Conservation (phyloP, 176 grass and related monocot genomes). For the Carex scoparia region DNA sequence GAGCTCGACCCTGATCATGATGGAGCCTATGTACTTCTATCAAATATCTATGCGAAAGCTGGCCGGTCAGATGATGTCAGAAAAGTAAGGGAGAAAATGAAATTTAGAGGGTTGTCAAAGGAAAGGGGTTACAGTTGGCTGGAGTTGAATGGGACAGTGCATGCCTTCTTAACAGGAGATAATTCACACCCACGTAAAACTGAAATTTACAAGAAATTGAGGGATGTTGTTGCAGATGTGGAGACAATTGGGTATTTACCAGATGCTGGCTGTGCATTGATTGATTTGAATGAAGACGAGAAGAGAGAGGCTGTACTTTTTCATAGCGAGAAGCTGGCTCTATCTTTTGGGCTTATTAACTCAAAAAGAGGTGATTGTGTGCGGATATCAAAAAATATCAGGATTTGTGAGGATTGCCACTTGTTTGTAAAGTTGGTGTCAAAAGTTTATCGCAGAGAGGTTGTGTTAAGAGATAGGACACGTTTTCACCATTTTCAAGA, state of each 20-base stretch:
- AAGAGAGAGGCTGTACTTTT: conserved; percentile 33
- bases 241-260: conserved; percentile 31
- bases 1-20: conserved; percentile 62
- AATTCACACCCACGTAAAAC: conserved; percentile 33
- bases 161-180: conserved; percentile 37
- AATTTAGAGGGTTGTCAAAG: conserved; percentile 48
- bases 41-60: conserved; percentile 66
- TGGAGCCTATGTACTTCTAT: conserved; percentile 61
- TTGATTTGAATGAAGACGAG: conserved; percentile 42
- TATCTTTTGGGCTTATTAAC: conserved; percentile 37
- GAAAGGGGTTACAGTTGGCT: conserved; percentile 71
- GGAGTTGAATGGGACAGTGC: conserved; percentile 39
- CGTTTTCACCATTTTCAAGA: conserved; percentile 35
- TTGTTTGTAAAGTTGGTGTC: conserved; percentile 35
- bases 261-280: conserved; percentile 12
- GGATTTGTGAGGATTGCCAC: conserved; percentile 41
- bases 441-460: conserved; percentile 28
- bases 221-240: conserved; percentile 36
- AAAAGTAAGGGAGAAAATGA: conserved; percentile 47
- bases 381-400: conserved; percentile 27
- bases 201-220: conserved; percentile 30
- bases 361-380: conserved; percentile 32
- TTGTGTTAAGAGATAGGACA: conserved; percentile 37
- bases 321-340: conserved; percentile 35
- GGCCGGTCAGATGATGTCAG: conserved; percentile 49